These are phyloP conservation scores for Penicillium atrosanguineum DNA, from an alignment of 495 filamentous ascomycete genomes.

Conservation along the genomic window DNA sequence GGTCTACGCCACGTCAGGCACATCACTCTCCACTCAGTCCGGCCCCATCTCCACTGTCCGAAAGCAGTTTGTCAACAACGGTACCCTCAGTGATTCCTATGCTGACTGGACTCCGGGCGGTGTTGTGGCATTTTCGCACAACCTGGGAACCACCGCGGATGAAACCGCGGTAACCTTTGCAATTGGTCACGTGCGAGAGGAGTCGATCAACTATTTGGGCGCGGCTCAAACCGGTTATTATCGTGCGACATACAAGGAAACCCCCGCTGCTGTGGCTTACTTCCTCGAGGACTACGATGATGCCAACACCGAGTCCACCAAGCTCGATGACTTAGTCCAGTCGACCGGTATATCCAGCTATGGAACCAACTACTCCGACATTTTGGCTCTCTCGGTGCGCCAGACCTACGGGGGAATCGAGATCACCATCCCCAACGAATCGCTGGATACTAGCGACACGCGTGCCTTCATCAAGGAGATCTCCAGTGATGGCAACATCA, in stretches of 20 bases:
- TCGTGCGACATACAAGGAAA: conserved; percentile 24
- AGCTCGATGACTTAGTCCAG: conserved; percentile 30
- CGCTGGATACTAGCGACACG: conserved; percentile 34
- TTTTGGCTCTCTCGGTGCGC: conserved; percentile 39
- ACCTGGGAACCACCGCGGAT: conserved; percentile 29
- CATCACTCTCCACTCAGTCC: conserved; percentile 23
- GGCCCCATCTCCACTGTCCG: conserved; percentile 25
- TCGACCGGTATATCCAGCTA: conserved; percentile 18
- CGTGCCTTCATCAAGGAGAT: conserved; percentile 50
- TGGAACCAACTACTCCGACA: conserved; percentile 42
- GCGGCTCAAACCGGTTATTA: conserved; percentile 39
- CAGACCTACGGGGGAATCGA: conserved; percentile 45
- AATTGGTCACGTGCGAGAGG: conserved; percentile 38
- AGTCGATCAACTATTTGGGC: conserved; percentile 42
- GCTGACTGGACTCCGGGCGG: conserved; percentile 27
- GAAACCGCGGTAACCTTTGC: conserved; percentile 38
- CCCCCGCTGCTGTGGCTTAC: conserved; percentile 26
- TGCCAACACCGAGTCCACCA: conserved; percentile 28
- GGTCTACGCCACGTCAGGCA: conserved; percentile 32
- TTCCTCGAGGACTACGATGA: conserved; percentile 42
- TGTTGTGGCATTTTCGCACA: conserved; percentile 36
- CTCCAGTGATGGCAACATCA: conserved; percentile 48
- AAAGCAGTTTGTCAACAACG: conserved; percentile 29
- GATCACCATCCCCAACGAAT: conserved; percentile 37
- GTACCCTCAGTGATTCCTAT: conserved; percentile 20